These are phyloP conservation scores for Dianthus caryophyllus DNA, from an alignment of 148 eudicot genomes.

Conservation along the genomic window DNA sequence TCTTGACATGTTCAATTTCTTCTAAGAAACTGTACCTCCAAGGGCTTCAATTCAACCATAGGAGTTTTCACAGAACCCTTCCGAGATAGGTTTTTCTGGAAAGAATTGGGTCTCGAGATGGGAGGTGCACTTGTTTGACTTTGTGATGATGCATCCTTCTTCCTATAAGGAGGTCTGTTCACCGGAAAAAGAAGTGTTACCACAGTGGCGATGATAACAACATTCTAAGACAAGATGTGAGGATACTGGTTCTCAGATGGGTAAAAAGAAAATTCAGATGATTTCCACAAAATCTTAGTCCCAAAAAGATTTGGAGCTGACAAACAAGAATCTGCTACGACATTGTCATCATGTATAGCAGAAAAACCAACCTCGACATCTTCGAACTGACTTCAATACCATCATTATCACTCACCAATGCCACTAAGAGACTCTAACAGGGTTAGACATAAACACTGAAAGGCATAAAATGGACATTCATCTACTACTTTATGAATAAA, in stretches of 20 bases:
- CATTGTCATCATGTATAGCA: neutral
- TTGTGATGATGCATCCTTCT: constrained; percentile 31
- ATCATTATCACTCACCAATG: no score
- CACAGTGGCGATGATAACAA: no score
- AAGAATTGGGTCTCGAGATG: constrained; percentile 48
- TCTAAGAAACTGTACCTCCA: constrained; percentile 53
- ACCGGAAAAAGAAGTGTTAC: neutral
- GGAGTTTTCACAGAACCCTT: constrained; percentile 40
- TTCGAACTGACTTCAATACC: no score
- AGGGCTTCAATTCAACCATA: constrained; percentile 66
- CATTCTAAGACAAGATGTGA: neutral
- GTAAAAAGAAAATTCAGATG: neutral
- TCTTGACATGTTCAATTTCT: neutral
- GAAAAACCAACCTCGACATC: no score
- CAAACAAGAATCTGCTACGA: neutral
- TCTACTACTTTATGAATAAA: no score
- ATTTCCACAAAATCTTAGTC: neutral
- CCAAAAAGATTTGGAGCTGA: neutral
- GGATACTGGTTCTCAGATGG: neutral
- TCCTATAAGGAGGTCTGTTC: constrained; percentile 66
- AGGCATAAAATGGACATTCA: no score
- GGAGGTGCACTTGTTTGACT: constrained; percentile 39
- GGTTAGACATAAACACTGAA: no score
- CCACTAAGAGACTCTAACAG: no score
- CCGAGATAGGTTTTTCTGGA: constrained; percentile 46